Conservation (phyloP, 2,329 filamentous ascomycete genomes). For the Aspergillus phoenicis region DNA sequence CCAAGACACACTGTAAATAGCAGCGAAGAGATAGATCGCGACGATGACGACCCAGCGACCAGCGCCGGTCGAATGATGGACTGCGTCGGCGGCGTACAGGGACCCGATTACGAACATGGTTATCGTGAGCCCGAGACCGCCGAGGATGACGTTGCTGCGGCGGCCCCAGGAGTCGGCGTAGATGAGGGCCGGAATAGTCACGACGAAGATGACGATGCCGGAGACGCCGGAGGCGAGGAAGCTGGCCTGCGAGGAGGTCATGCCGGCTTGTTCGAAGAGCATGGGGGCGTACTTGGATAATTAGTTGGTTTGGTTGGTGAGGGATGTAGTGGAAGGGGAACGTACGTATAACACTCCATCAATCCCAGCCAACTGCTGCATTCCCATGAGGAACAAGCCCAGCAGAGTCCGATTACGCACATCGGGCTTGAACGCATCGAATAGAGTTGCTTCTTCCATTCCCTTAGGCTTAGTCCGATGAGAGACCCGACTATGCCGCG, state of each 20-base stretch:
- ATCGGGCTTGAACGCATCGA: conserved; percentile 41
- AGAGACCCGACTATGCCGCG: background rate
- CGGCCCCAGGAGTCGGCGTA: conserved; percentile 61
- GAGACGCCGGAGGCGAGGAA: conserved; percentile 66
- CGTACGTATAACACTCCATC: conserved; percentile 62
- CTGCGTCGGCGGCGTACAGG: conserved; percentile 36
- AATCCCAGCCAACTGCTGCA: conserved; percentile 64
- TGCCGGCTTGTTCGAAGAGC: conserved; percentile 64
- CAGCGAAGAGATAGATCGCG: conserved; percentile 30
- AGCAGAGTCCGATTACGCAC: conserved; percentile 55
- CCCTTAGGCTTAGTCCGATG: conserved; percentile 2
- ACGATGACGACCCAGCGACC: conserved; percentile 34
- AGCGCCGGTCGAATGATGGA: conserved; percentile 30
- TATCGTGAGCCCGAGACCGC: conserved; percentile 10
- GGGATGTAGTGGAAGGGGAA: background rate
- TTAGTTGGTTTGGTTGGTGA: too few species aligned
- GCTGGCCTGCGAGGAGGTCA: conserved; percentile 53
- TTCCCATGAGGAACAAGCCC: conserved; percentile 60
- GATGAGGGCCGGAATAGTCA: conserved; percentile 59
- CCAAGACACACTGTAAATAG: conserved; percentile 49
- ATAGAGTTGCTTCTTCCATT: conserved; percentile 24
- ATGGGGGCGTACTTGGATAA: conserved; percentile 56
- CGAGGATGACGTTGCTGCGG: conserved; percentile 16
- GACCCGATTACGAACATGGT: conserved; percentile 39
- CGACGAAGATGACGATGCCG: conserved; percentile 58